These are phyloP conservation scores for Heliocybe sulcata DNA, from an alignment of 1,284 basidiomycete genomes.

Conservation along the genomic window DNA sequence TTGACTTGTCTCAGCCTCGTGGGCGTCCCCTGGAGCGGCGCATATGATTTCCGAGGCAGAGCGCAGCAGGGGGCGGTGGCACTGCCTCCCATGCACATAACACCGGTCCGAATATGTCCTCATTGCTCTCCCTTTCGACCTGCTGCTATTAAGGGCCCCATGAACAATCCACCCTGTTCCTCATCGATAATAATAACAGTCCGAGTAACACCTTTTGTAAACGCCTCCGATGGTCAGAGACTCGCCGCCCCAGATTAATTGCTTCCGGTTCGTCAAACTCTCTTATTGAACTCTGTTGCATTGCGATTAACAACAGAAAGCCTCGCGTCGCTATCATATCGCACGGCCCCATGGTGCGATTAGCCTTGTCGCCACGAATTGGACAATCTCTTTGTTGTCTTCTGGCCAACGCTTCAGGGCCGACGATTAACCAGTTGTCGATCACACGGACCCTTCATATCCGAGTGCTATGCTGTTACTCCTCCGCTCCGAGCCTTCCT, in stretches of 20 bases:
- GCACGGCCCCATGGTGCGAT: not conserved
- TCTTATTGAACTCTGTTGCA: not conserved
- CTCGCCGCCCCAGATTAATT: not conserved
- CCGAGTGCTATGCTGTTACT: not conserved
- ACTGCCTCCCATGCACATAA: not conserved
- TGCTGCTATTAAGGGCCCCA: not conserved
- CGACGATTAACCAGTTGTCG: not conserved
- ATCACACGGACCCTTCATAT: not conserved
- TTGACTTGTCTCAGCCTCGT: not conserved
- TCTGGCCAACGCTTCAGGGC: not conserved
- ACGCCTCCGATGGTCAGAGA: not conserved
- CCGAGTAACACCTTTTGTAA: not conserved
- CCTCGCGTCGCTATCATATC: not conserved
- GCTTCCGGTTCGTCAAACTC: not conserved
- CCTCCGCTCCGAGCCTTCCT: not conserved
- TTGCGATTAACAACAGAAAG: not conserved
- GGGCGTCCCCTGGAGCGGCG: not conserved
- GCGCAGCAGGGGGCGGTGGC: not conserved
- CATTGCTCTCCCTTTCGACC: not conserved
- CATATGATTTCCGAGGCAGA: not conserved
- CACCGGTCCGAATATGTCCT: not conserved
- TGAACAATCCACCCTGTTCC: not conserved
- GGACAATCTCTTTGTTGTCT: not conserved
- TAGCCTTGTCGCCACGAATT: not conserved
- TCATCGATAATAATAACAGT: not conserved